These are phyloP conservation scores for Scenedesmus sp. DNA, from an alignment of 163 green algal genomes.

Conservation along the genomic window DNA sequence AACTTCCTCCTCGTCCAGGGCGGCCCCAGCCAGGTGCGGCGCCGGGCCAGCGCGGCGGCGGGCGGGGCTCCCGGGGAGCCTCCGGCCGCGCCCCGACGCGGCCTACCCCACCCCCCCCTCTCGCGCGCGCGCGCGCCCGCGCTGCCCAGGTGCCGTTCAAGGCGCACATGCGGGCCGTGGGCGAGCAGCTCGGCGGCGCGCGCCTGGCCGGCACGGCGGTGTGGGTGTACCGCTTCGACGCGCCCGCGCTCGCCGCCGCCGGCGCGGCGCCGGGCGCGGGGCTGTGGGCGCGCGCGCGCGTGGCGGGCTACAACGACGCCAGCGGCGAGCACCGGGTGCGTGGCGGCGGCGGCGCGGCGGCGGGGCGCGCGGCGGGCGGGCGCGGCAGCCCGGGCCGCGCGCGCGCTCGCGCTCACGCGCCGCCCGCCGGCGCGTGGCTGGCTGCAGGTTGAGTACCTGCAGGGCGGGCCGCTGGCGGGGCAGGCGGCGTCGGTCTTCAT, in stretches of 20 bases:
- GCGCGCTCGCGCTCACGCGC: background rate
- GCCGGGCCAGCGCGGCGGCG: too few species aligned
- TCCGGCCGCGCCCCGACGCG: too few species aligned
- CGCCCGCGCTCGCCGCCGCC: background rate
- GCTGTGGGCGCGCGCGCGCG: background rate
- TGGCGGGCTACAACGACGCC: slow-evolving; percentile 18
- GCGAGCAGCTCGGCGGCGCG: background rate
- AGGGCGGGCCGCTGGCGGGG: slow-evolving; percentile 5
- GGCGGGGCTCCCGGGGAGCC: too few species aligned
- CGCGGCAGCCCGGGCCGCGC: background rate
- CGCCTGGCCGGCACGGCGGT: slow-evolving; percentile 10
- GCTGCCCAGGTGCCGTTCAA: slow-evolving; percentile 26
- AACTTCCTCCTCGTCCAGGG: slow-evolving; percentile 24
- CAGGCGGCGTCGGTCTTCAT: background rate
- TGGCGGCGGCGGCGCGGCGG: background rate
- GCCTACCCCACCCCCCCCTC: too few species aligned
- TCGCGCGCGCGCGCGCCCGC: too few species aligned
- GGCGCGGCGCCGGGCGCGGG: background rate
- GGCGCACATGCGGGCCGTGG: slow-evolving; percentile 9
- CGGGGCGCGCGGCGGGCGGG: too few species aligned
- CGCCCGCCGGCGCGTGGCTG: background rate
- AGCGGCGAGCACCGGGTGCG: slow-evolving; percentile 38
- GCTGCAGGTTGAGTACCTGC: slow-evolving; percentile 11
- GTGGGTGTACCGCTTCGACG: slow-evolving; percentile 26
- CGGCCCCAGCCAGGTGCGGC: too few species aligned